Base-by-base conservation (phyloP, 2,329 filamentous ascomycete species). In the Ceratocystis albifundus region DNA sequence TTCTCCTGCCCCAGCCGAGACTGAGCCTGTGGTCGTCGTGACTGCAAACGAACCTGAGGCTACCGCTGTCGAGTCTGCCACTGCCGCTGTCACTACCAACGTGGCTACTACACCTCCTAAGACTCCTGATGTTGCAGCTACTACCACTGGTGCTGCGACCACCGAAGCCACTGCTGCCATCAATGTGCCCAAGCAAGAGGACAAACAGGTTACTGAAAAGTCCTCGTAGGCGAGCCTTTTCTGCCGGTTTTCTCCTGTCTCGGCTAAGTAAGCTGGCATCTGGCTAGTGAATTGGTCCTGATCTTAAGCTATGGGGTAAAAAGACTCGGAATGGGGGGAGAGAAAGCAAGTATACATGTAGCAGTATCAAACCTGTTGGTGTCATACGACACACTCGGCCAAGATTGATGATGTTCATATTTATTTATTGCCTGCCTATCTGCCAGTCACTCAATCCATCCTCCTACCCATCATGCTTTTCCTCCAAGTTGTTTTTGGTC, bases 131-230 rank as follows among this genome's bases (percentile, higher is more conserved):
- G 48, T 8, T 53, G 48, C 8, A n/a, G 48, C n/a, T n/a, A 25
- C 48, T 25, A 22, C 48, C 48, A 8, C 48, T 53, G 48, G 8
- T 53, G 48, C 48, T 28, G 15, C 25, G 7, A 25, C 53, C 7
- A 57, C 22, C 22, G 53, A 57, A 32, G 50, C 66, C 8, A 61
- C 71, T 30, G 28, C 45, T 32, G 41, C 36, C 36, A 41, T 57
- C 10, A n/a, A 66, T 50, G 32, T 45, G 48, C 59, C 68, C 45
- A 66, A 66, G 15, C 55, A 65, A 30, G 50, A 66, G 61, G 70
- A 69, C 44, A 63, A 69, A 64, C 62, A 68, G 12, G 68, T 66
- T 55, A 67, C 55, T 59, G 68, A 66, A 22, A 69, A 70, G 66
- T 62, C 59, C n/a, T 67, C 64, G 22, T 62, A 59, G 65, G 53